phyloP scores from a whole-genome alignment of 2,329 filamentous ascomycete genomes.

The Penicillium sp. region DNA sequence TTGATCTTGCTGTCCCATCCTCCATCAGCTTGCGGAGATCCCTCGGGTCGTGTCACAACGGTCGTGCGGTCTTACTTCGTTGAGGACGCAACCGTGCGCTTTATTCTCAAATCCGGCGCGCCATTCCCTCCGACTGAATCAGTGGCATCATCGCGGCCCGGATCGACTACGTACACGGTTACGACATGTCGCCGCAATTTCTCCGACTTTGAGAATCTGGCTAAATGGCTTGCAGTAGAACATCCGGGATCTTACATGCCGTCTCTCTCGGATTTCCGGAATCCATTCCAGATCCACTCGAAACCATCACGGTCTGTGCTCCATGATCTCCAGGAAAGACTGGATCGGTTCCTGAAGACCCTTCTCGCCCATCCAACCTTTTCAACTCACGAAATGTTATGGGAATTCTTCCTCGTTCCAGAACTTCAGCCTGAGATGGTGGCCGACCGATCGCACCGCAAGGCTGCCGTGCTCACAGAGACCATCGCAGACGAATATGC shows the following conservation, averaged over 20 bases:
- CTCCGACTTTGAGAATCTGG: constrained; percentile 86
- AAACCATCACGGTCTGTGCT: constrained; percentile 85
- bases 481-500: constrained; percentile 86
- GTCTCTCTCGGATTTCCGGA: constrained; percentile 71
- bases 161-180: constrained; percentile 76
- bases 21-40: constrained; percentile 51
- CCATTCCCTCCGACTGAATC: constrained; percentile 52
- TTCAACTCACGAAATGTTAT: constrained; percentile 92
- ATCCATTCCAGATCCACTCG: constrained; percentile 89
- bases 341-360: constrained; percentile 85
- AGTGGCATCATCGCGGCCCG: constrained; percentile 39
- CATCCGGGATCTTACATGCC: constrained; percentile 96
- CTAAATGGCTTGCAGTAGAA: constrained; percentile 78
- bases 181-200: constrained; percentile 89
- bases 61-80: constrained; percentile 96
- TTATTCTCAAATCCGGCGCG: constrained; percentile 91
- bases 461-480: constrained; percentile 78
- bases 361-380: constrained; percentile 89
- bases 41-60: constrained; percentile 80
- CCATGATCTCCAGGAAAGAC: constrained; percentile 79
- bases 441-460: constrained; percentile 80
- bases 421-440: constrained; percentile 90
- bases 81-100: constrained; percentile 87
- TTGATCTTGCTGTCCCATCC: constrained; percentile 77
- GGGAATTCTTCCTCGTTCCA: constrained; percentile 98